These are phyloP conservation scores for Phytophthora brassicae DNA, from an alignment of 352 stramenopile genomes.

Conservation along the genomic window DNA sequence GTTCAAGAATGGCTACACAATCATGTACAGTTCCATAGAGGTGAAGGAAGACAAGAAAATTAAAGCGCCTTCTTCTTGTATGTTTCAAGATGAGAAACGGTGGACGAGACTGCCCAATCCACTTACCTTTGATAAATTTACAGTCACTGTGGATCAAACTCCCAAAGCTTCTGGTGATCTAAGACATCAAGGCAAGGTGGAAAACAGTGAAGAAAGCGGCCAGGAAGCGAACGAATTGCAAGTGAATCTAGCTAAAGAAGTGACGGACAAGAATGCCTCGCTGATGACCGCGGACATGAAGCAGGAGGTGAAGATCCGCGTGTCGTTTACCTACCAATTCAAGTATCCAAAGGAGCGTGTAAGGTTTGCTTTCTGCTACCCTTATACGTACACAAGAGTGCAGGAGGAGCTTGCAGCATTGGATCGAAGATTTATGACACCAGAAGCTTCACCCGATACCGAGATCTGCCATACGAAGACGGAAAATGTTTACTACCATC, in stretches of 20 bases:
- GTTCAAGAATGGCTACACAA: constrained; percentile 74
- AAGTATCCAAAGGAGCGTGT: constrained; percentile 53
- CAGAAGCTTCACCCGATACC: not conserved
- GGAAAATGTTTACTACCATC: constrained; percentile 77
- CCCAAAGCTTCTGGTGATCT: not conserved
- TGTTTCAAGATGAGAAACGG: constrained; percentile 39
- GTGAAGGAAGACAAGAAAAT: constrained; percentile 25
- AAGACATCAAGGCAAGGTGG: constrained; percentile 48
- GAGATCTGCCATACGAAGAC: not conserved
- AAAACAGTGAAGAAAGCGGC: constrained; percentile 25
- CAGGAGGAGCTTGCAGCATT: constrained; percentile 51
- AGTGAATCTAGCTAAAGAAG: not conserved
- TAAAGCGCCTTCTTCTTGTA: constrained; percentile 34
- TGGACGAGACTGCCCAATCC: constrained; percentile 43
- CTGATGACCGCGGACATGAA: constrained; percentile 1
- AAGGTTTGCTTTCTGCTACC: constrained; percentile 80
- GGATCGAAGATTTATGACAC: constrained; percentile 29
- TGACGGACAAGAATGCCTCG: not conserved
- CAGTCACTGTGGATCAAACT: not conserved
- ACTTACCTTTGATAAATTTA: constrained; percentile 45
- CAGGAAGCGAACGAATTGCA: constrained; percentile 29
- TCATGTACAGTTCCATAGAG: constrained; percentile 66
- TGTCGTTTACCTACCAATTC: constrained; percentile 70
- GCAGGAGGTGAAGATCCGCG: constrained; percentile 47
- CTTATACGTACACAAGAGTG: constrained; percentile 79